These are phyloP conservation scores for Clitoria ternatea DNA, from an alignment of 306 rosid species.

Conservation along the genomic window DNA sequence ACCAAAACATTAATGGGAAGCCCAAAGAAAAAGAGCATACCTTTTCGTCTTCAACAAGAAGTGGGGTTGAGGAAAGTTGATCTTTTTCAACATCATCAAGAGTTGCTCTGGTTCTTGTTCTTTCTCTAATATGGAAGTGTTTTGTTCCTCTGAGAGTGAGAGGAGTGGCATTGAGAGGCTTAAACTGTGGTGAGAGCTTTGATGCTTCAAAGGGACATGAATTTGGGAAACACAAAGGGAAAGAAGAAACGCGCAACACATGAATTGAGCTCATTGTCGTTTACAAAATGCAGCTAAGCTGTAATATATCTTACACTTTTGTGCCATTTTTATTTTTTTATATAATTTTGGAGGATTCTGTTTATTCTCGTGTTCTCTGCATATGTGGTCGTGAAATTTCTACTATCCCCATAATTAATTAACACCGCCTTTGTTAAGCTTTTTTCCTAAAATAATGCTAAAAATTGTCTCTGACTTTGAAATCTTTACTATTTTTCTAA, in stretches of 20 bases:
- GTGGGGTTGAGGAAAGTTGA: slow-evolving; percentile 43
- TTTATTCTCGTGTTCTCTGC: not conserved
- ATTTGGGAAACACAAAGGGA: slow-evolving; percentile 25
- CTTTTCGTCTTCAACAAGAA: slow-evolving; percentile 30
- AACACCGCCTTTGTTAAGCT: not conserved
- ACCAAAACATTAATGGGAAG: not conserved
- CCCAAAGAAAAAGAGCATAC: slow-evolving; percentile 32
- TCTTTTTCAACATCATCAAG: slow-evolving; percentile 47
- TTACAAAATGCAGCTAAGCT: slow-evolving; percentile 12
- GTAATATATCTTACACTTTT: slow-evolving; percentile 8
- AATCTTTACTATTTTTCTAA: too few species aligned
- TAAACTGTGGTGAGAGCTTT: slow-evolving; percentile 10
- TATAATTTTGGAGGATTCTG: not conserved
- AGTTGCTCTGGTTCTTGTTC: slow-evolving; percentile 46
- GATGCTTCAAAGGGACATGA: slow-evolving; percentile 26
- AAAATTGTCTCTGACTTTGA: too few species aligned
- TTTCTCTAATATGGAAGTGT: slow-evolving; percentile 16
- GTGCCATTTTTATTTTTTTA: not conserved
- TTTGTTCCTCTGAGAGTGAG: slow-evolving; percentile 20
- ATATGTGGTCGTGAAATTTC: not conserved
- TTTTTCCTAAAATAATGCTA: too few species aligned
- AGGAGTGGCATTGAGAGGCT: slow-evolving; percentile 24
- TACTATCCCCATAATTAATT: not conserved
- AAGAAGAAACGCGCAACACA: slow-evolving; percentile 8
- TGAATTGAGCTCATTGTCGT: slow-evolving; percentile 36